A percentile compares a stretch with the other conserved stretches of the same genome.
These are phyloP conservation scores for Boletus tomentosulus DNA, from an alignment of 768 basidiomycete species.

Conservation along the genomic window DNA sequence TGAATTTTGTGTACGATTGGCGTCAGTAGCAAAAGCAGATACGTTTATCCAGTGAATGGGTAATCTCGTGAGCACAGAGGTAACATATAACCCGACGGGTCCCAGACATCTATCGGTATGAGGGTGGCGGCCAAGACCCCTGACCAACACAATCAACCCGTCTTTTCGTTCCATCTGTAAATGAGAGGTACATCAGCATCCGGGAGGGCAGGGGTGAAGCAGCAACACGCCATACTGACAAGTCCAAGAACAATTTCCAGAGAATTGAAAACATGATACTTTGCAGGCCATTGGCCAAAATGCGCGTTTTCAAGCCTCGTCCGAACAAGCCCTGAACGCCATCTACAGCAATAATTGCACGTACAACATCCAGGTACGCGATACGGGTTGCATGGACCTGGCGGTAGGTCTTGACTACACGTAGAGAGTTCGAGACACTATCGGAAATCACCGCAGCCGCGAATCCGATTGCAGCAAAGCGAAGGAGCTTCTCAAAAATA, in stretches of 20 bases:
- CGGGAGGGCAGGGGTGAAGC: too few relatives aligned
- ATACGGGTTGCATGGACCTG: slow-evolving; percentile 84
- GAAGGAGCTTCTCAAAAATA: slow-evolving; percentile 53
- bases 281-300: slow-evolving; percentile 88
- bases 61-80: background rate
- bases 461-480: slow-evolving; percentile 92
- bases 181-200: background rate
- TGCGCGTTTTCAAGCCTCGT: slow-evolving; percentile 84
- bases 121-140: background rate
- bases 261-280: slow-evolving; percentile 87
- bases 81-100: background rate
- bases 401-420: slow-evolving; percentile 93
- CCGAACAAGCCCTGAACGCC: slow-evolving; percentile 81
- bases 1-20: background rate
- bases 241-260: slow-evolving; percentile 87
- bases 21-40: background rate
- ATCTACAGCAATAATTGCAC: slow-evolving; percentile 68
- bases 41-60: background rate
- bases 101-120: background rate
- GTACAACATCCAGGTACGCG: slow-evolving; percentile 74
- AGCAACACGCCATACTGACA: slow-evolving; percentile 48
- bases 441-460: slow-evolving; percentile 82
- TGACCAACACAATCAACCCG: slow-evolving; percentile 1
- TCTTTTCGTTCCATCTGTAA: slow-evolving; percentile 35
- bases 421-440: slow-evolving; percentile 79